phyloP scores from a whole-genome alignment of 768 basidiomycete species.

The Pleurotus ostreatus region DNA sequence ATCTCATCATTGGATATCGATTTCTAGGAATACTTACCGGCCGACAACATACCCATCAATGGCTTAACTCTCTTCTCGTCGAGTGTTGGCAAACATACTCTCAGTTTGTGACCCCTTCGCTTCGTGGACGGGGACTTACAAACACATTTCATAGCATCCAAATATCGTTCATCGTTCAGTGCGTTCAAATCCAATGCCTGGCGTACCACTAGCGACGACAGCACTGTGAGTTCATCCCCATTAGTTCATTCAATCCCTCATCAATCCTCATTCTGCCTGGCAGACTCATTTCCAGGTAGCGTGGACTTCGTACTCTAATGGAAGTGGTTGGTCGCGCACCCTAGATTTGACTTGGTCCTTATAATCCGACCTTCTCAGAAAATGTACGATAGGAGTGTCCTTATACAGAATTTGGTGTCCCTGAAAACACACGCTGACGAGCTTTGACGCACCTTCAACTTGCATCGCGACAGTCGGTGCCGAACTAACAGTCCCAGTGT shows the following conservation, averaged over 20 bases:
- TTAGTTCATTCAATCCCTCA: no score
- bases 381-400: no score
- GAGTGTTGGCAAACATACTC: neutral
- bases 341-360: neutral
- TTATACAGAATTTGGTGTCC: no score
- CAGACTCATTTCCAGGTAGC: neutral
- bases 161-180: neutral
- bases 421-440: no score
- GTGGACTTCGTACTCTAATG: neutral
- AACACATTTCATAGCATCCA: neutral
- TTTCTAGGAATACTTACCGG: neutral
- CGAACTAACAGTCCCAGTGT: no score
- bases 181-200: constrained; percentile 2
- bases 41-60: neutral
- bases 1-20: no score
- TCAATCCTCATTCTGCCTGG: no score
- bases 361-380: no score
- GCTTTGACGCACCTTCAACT: no score
- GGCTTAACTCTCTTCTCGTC: neutral
- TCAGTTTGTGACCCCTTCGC: neutral
- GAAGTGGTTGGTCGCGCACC: neutral
- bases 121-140: no score
- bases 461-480: no score
- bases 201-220: neutral
- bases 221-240: neutral